phyloP scores from a whole-genome alignment of 768 basidiomycete genomes.

The Boletus vinaceobasis region DNA sequence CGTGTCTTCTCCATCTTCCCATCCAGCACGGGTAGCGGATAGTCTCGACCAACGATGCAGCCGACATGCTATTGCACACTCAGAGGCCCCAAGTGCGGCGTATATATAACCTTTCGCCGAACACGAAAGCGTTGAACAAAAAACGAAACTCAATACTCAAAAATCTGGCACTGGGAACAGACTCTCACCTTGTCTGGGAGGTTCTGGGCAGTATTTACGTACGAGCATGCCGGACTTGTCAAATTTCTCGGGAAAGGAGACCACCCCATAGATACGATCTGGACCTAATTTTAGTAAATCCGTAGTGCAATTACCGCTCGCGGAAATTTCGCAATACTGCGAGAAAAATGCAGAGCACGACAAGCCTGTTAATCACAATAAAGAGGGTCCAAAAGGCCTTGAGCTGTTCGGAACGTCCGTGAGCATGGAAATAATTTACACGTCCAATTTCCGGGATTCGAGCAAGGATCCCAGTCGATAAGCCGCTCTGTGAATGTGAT shows the following conservation, averaged over 20 bases:
- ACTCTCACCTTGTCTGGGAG: constrained; percentile 27
- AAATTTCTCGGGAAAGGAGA: constrained; percentile 18
- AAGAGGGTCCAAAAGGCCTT: not conserved
- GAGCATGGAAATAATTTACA: constrained; percentile 15
- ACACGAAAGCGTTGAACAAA: not conserved
- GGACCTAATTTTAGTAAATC: constrained; percentile 25
- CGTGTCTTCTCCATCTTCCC: constrained; percentile 16
- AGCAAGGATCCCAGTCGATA: constrained; percentile 16
- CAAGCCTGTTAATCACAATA: constrained; percentile 5
- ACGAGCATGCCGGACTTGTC: constrained; percentile 17
- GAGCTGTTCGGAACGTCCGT: not conserved
- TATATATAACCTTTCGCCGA: not conserved
- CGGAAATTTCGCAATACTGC: constrained; percentile 29
- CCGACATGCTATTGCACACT: constrained; percentile 2
- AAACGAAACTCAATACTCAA: constrained; percentile 21
- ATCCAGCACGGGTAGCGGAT: constrained; percentile 9
- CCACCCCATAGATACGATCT: constrained; percentile 23
- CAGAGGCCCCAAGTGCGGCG: not conserved
- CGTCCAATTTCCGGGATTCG: constrained; percentile 25
- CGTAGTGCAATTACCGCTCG: constrained; percentile 27
- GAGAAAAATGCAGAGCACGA: constrained; percentile 21
- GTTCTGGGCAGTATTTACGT: constrained; percentile 24
- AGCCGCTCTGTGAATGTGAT: constrained; percentile 8
- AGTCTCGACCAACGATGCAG: constrained; percentile 5
- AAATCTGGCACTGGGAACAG: constrained; percentile 10